Conservation (phyloP, 1,284 basidiomycete genomes). For the Cutaneotrichosporon arboriforme region DNA sequence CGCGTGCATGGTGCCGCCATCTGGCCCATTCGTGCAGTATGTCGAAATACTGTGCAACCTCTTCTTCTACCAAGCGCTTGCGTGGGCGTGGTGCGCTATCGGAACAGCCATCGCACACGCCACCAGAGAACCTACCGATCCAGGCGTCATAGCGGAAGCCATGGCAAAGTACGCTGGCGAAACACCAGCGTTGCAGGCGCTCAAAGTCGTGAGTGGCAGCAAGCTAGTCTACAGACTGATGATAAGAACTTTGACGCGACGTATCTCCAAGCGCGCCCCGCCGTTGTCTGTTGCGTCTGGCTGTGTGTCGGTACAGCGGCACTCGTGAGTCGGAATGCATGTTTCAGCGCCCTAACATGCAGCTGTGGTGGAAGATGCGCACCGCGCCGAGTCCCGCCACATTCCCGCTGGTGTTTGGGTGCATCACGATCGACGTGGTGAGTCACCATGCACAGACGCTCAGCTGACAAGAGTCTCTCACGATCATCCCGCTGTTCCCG, state of each 20-base stretch:
- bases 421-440: constrained; percentile 41
- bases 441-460: constrained; percentile 1
- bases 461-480: constrained; percentile 28
- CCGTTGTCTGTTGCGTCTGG: constrained; percentile 38
- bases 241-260: constrained; percentile 39
- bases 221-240: not conserved
- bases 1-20: constrained; percentile 41
- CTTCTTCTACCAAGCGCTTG: constrained; percentile 36
- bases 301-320: constrained; percentile 36
- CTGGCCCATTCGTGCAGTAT: constrained; percentile 37
- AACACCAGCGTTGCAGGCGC: constrained; percentile 14
- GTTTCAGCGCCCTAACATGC: not conserved
- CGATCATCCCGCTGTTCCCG: constrained; percentile 33
- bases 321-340: constrained; percentile 25
- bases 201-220: constrained; percentile 2
- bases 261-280: constrained; percentile 41
- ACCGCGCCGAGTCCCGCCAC: constrained; percentile 45
- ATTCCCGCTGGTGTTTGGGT: constrained; percentile 42
- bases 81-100: constrained; percentile 39
- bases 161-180: constrained; percentile 15
- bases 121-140: constrained; percentile 23
- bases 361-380: constrained; percentile 44
- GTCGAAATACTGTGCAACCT: constrained; percentile 40
- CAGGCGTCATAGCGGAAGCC: constrained; percentile 23
- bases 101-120: constrained; percentile 5